A percentile compares a stretch with the other conserved stretches of the same genome.
phyloP scores from a whole-genome alignment of 352 stramenopile species.

The Thraustotheca clavata region DNA sequence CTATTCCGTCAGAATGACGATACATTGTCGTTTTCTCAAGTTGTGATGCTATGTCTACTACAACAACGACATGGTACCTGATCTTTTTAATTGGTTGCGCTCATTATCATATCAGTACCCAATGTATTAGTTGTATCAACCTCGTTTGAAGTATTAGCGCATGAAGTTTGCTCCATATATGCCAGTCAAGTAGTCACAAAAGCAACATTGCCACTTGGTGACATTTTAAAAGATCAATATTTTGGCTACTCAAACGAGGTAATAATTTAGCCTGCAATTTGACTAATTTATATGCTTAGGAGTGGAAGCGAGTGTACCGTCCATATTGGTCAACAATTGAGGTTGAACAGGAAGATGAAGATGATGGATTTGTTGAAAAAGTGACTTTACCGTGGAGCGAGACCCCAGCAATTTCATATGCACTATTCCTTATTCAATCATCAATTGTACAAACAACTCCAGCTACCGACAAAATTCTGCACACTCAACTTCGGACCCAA shows the following conservation, averaged over 20 bases:
- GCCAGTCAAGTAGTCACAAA: neutral
- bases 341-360: constrained; percentile 21
- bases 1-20: neutral
- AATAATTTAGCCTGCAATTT: neutral
- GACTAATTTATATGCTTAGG: neutral
- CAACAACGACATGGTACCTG: neutral
- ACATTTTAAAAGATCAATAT: neutral
- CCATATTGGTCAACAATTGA: constrained; percentile 13
- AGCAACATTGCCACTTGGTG: neutral
- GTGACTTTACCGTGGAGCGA: constrained; percentile 82
- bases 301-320: constrained; percentile 7
- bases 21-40: neutral
- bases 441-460: neutral
- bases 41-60: neutral
- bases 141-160: neutral
- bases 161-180: neutral
- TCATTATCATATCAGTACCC: neutral
- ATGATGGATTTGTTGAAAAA: constrained; percentile 49
- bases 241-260: constrained; percentile 22
- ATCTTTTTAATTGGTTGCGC: neutral
- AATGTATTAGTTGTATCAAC: neutral
- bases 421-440: neutral
- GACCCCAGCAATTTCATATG: constrained; percentile 61
- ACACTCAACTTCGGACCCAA: neutral
- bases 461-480: neutral